Base-by-base conservation (phyloP, 371 early-diverging fungal genomes). In the Mortierella sp. region DNA sequence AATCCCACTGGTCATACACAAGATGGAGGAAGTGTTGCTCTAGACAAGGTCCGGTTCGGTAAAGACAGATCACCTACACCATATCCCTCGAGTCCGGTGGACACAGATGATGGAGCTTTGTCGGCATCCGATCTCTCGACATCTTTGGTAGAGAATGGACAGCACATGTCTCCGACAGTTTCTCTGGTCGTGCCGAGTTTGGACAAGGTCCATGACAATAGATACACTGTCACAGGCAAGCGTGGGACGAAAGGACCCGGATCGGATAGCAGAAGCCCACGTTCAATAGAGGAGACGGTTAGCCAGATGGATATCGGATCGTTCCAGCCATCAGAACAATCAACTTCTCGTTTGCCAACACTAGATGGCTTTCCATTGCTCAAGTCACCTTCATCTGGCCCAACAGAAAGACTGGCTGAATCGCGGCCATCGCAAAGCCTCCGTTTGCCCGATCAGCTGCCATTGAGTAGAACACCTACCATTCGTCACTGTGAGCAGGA, bases 401-500 rank as follows among this genome's bases (percentile, higher is more conserved):
- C 25, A 13, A 41, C 22, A 10, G 29, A 41, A 40, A 24, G 21
- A 19, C 19, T 22, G 43, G 54, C n/a, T n/a, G 19, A 41, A 24
- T 22, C 43, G 37, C 7, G 22, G 47, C n/a, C 21, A 3, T 16
- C 7, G 10, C 48, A n/a, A 21, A 21, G 45, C 19, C 14, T 53
- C 60, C n/a, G 54, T n/a, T 21, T 54, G n/a, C 56, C 60, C 0
- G 0, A 19, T 31, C 54, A 63, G 67, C 54, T 73, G 8, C 67
- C 67, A 8, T 37, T 73, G 28, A 63, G 56, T 31, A 63, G 63
- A n/a, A 67, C 73, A 14, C 67, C 59, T 0, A 67, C 73, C 3
- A 63, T 73, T 10, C 67, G 63, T 17, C 54, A 50, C 39, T 54
- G 40, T 22, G 58, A 56, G 10, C 47, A 62, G 24, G 67, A 49